Percentiles rank a stretch among this genome's conserved stretches.
These are phyloP conservation scores for Penicillium sp. DNA, from an alignment of 2,329 filamentous ascomycete genomes.

Conservation along the genomic window DNA sequence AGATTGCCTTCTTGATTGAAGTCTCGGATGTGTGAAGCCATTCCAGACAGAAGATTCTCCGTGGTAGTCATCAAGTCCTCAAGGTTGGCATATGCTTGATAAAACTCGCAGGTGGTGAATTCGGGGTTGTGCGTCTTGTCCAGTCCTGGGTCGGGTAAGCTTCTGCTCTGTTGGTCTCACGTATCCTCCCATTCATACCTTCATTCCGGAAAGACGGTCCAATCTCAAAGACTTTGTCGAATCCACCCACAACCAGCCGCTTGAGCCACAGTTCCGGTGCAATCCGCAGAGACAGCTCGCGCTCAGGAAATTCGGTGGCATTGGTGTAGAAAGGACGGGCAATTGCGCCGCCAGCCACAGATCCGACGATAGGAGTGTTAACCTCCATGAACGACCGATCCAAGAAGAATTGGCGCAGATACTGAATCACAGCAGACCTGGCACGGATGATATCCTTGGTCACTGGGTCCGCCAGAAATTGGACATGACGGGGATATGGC, in stretches of 20 bases:
- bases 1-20: conserved; percentile 46
- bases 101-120: conserved; percentile 97
- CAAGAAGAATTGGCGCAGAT: conserved; percentile 71
- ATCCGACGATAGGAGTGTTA: conserved; percentile 82
- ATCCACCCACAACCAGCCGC: conserved; percentile 80
- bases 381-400: conserved; percentile 77
- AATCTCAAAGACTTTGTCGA: conserved; percentile 89
- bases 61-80: conserved; percentile 73
- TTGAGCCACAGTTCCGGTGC: conserved; percentile 96
- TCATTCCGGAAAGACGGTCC: conserved; percentile 92
- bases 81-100: conserved; percentile 78
- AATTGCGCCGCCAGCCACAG: conserved; percentile 78
- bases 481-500: conserved; percentile 76
- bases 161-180: background rate
- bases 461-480: conserved; percentile 73
- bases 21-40: conserved; percentile 54
- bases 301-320: conserved; percentile 71
- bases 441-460: conserved; percentile 69
- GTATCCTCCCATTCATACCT: conserved; percentile 46
- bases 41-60: conserved; percentile 63
- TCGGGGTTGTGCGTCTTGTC: conserved; percentile 94
- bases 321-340: conserved; percentile 82
- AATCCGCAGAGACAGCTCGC: conserved; percentile 74
- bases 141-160: conserved; percentile 47
- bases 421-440: conserved; percentile 70